These are phyloP conservation scores for Xylariaceae sp. DNA, from an alignment of 2,329 filamentous ascomycete genomes.

Conservation along the genomic window DNA sequence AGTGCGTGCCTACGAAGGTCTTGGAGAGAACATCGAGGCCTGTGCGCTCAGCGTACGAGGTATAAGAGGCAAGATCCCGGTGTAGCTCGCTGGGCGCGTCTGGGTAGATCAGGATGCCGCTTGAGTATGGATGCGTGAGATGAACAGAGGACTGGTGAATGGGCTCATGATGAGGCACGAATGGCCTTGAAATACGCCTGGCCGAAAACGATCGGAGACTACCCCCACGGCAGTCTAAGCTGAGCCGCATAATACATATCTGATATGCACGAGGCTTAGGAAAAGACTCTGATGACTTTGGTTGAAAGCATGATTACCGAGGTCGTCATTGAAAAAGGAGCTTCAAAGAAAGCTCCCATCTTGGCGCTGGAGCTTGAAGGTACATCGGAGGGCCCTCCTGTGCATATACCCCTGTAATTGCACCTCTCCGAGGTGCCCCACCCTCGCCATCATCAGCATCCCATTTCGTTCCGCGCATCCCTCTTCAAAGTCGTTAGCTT, in stretches of 20 bases:
- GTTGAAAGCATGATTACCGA: too few species aligned
- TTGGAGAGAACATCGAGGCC: conserved; percentile 52
- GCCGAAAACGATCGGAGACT: neutral
- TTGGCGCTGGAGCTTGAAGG: too few species aligned
- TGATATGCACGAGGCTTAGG: conserved; percentile 1
- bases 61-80: conserved; percentile 59
- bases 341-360: too few species aligned
- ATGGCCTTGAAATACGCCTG: too few species aligned
- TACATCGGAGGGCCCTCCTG: neutral
- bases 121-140: too few species aligned
- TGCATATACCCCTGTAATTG: conserved; percentile 1
- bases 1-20: conserved; percentile 68
- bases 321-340: too few species aligned
- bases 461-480: too few species aligned
- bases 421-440: neutral
- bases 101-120: conserved; percentile 32
- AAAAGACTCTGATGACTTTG: neutral
- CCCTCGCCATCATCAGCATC: too few species aligned
- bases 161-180: too few species aligned
- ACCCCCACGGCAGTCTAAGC: conserved; percentile 4
- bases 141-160: too few species aligned
- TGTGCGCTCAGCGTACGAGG: conserved; percentile 56
- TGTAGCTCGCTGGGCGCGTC: conserved; percentile 47
- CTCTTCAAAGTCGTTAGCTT: too few species aligned
- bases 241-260: conserved; percentile 14